These are phyloP conservation scores for Leonotis leonurus DNA, from an alignment of 257 asterid species.

Conservation along the genomic window DNA sequence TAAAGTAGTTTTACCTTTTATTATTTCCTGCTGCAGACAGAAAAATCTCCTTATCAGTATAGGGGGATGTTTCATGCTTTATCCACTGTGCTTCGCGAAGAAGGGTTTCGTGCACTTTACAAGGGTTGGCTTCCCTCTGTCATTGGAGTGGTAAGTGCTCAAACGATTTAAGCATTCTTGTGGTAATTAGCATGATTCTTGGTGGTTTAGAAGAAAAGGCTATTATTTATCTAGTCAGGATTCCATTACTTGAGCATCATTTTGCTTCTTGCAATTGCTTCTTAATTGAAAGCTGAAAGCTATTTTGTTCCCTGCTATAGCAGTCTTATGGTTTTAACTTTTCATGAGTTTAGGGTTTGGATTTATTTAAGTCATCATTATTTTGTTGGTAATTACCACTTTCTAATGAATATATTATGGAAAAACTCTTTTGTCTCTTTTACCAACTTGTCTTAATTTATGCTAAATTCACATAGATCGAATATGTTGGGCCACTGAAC, in stretches of 20 bases:
- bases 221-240: not conserved
- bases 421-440: too few relatives aligned
- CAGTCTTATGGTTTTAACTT: not conserved
- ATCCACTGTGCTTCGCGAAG: constrained; percentile 92
- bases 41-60: constrained; percentile 75
- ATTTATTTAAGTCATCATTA: not conserved
- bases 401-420: not conserved
- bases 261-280: not conserved
- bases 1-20: constrained; percentile 5
- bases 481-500: not conserved
- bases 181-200: constrained; percentile 1
- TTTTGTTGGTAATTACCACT: not conserved
- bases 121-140: constrained; percentile 99
- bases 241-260: not conserved
- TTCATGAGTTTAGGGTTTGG: not conserved
- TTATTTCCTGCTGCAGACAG: constrained; percentile 52
- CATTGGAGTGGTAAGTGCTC: constrained; percentile 85
- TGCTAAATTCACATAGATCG: not conserved
- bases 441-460: not conserved
- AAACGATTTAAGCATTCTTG: not conserved
- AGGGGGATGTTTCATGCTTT: constrained; percentile 94
- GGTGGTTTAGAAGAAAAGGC: not conserved
- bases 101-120: constrained; percentile 91
- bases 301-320: not conserved
- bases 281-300: not conserved